Base-by-base conservation (phyloP, 768 basidiomycete genomes). In the Suillus luteus region DNA sequence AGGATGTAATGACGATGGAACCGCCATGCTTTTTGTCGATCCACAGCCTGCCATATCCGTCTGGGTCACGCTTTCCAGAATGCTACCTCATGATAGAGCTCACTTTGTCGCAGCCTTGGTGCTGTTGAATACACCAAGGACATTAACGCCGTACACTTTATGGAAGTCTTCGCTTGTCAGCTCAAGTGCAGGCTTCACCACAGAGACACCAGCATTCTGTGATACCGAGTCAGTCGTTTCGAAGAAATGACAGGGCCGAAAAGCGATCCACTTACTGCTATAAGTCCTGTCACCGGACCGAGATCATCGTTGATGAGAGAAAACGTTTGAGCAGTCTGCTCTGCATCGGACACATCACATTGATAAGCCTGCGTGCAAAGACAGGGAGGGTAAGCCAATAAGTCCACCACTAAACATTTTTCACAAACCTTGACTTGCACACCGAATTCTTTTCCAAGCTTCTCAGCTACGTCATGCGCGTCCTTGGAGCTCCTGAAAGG, bases 81-180 rank as follows among this genome's bases (percentile, higher is more conserved):
- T 27, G 17, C 27, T 33, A n/a, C 1, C 8, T 31, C 49, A n/a
- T 49, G 8, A 55, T 17, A 10, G 19, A 3, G 69, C 80, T 11
- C 64, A 85, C 85, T 82, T 81, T 2, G 87, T 86, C 17, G 81
- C 83, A 1, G 85, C 87, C 15, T 85, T 81, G 24, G 83, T 81
- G 7, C 82, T 83, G 65, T 89, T 88, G 78, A 88, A 88, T 1
- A 87, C 88, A 1, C 88, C 88, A 40, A 81, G 83, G 9, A 89
- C 87, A 64, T 90, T 90, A n/a, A 85, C 83, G 54, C 79, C 79
- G 65, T 81, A 89, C 0, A 88, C 81, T 19, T 71, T 77, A 2
- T 78, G 69, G 74, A 87, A 90, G 62, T 90, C 88, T 0, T 85
- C 82, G 9, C 77, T 69, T 1, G 78, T 79, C 62, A 89, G 73